Evolutionary conservation across 805 yeast genomes (phyloP).

Genomic region (Scheffersomyces spartinae): DNA sequence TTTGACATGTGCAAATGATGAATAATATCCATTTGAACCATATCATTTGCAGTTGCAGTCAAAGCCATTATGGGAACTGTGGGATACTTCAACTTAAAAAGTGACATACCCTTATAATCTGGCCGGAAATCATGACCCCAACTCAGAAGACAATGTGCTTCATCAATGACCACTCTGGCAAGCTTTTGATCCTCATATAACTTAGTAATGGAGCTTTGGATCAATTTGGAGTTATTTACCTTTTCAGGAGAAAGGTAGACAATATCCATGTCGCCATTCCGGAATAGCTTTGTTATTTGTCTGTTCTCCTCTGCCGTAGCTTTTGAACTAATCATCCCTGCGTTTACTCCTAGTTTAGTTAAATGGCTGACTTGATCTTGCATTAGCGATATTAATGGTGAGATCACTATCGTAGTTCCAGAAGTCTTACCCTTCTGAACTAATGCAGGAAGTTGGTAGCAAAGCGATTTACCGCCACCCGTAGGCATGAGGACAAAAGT

Average conservation of each 20-base stretch:
- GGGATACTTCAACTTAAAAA: conserved; percentile 64
- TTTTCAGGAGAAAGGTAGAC: conserved; percentile 92
- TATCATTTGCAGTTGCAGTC: conserved; percentile 93
- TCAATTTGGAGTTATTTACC: conserved; percentile 64
- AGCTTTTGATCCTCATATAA: conserved; percentile 45
- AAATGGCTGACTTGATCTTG: conserved; percentile 92
- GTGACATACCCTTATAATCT: conserved; percentile 74
- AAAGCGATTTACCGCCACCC: conserved; percentile 95
- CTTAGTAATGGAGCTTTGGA: conserved; percentile 49
- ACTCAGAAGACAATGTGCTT: conserved; percentile 94
- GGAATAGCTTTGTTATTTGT: conserved; percentile 48
- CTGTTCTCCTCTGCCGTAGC: conserved; percentile 53
- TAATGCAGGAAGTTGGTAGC: conserved; percentile 91
- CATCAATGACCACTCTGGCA: conserved; percentile 89
- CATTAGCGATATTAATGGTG: conserved; percentile 93
- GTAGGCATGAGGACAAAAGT: conserved; percentile 97
- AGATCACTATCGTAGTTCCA: conserved; percentile 85
- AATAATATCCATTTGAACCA: conserved; percentile 76
- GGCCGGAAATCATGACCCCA: conserved; percentile 99
- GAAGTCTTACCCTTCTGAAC: conserved; percentile 59
- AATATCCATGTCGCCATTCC: conserved; percentile 57
- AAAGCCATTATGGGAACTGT: conserved; percentile 87
- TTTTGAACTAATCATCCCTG: conserved; percentile 82
- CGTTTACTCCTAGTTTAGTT: conserved; percentile 52
- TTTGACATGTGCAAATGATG: conserved; percentile 56